phyloP scores from a whole-genome alignment of 2,329 filamentous ascomycete genomes.

The Diplodia corticola region DNA sequence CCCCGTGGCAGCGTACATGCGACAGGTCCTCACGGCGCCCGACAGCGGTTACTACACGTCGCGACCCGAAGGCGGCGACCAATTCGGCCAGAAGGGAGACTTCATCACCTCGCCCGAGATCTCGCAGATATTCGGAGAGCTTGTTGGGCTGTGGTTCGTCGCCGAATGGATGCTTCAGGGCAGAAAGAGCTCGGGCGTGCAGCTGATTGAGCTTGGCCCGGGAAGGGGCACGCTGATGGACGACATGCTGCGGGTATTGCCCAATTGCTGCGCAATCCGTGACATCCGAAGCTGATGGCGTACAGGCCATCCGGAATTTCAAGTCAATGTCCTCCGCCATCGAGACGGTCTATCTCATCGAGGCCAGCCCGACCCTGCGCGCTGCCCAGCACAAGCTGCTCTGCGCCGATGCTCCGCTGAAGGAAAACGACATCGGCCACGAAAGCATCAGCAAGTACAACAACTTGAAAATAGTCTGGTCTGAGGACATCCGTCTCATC shows the following conservation, averaged over 20 bases:
- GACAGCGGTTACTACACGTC: constrained; percentile 92
- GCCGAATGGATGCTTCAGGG: constrained; percentile 96
- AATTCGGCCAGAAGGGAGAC: constrained; percentile 90
- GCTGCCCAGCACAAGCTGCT: constrained; percentile 77
- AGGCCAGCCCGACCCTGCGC: constrained; percentile 81
- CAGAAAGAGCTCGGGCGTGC: constrained; percentile 68
- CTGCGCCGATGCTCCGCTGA: constrained; percentile 70
- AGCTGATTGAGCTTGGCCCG: constrained; percentile 91
- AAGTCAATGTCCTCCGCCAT: constrained; percentile 73
- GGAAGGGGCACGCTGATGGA: constrained; percentile 96
- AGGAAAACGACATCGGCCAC: constrained; percentile 71
- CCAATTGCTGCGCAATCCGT: background rate
- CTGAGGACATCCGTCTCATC: constrained; percentile 82
- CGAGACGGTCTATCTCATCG: constrained; percentile 88
- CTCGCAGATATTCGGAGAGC: constrained; percentile 93
- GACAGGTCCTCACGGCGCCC: constrained; percentile 92
- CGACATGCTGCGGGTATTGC: constrained; percentile 80
- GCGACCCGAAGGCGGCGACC: constrained; percentile 68
- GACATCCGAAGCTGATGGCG: constrained; percentile 18
- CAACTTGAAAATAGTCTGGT: constrained; percentile 72
- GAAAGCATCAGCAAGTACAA: constrained; percentile 72
- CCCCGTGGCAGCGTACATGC: constrained; percentile 93
- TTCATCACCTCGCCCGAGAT: constrained; percentile 98
- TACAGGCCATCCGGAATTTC: constrained; percentile 80
- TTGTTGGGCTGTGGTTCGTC: constrained; percentile 92